Evolutionary conservation across 1,139 yeast genomes (phyloP).

Genomic region (Pichia sp.): DNA sequence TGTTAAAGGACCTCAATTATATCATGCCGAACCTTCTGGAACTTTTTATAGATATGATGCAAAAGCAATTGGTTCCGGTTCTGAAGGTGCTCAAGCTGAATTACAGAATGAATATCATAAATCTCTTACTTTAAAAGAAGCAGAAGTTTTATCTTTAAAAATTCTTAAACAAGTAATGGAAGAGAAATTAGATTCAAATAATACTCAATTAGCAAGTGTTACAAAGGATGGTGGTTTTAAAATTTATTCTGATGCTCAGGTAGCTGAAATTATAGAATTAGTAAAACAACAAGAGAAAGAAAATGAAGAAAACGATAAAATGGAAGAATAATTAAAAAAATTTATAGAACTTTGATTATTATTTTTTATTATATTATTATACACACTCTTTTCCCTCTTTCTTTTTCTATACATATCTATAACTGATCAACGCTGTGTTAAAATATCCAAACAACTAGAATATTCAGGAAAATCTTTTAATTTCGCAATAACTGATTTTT

Average conservation of each 20-base stretch:
- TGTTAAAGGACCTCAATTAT: conserved; percentile 91
- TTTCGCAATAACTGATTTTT: conserved; percentile 76
- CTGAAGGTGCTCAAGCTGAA: conserved; percentile 98
- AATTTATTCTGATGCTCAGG: conserved; percentile 77
- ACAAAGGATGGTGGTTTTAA: conserved; percentile 83
- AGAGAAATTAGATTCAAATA: conserved; percentile 91
- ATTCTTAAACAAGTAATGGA: conserved; percentile 98
- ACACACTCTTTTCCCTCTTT: background rate
- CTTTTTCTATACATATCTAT: background rate
- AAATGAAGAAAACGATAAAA: conserved; percentile 54
- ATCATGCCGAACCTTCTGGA: conserved; percentile 99
- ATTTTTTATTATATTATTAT: background rate
- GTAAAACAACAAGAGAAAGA: conserved; percentile 68
- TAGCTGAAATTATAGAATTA: conserved; percentile 71
- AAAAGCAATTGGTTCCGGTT: conserved; percentile 97
- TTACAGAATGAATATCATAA: conserved; percentile 95
- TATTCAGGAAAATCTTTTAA: conserved; percentile 81
- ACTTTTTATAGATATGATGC: conserved; percentile 97
- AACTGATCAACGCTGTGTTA: conserved; percentile 17
- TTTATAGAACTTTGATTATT: conserved; percentile 49
- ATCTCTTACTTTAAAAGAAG: conserved; percentile 88
- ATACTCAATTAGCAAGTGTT: conserved; percentile 92
- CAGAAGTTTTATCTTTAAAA: conserved; percentile 83
- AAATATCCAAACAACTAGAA: conserved; percentile 42
- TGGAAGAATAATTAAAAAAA: conserved; percentile 52